These are phyloP conservation scores for Lophiotrema nucula DNA, from an alignment of 495 filamentous ascomycete species.

Conservation along the genomic window DNA sequence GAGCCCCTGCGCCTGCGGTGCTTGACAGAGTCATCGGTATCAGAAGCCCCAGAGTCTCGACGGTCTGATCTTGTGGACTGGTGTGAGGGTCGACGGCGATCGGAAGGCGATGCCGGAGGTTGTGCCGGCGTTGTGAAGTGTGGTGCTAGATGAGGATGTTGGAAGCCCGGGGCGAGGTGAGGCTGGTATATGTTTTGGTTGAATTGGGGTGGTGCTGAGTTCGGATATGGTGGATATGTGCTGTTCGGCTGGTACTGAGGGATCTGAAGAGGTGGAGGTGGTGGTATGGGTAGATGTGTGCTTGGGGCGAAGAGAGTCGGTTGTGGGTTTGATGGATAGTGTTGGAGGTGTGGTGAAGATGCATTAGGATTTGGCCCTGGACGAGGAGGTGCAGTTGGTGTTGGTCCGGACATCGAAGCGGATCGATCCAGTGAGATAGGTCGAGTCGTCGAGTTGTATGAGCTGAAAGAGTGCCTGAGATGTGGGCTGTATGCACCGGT, in stretches of 20 bases:
- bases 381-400: no score
- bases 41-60: neutral
- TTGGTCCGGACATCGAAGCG: neutral
- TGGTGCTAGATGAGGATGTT: no score
- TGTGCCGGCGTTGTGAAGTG: no score
- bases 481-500: no score
- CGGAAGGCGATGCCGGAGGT: neutral
- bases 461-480: no score
- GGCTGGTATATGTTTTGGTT: neutral
- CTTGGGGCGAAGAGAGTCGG: neutral
- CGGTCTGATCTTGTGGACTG: no score
- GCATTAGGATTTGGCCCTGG: neutral
- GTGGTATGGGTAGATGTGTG: neutral
- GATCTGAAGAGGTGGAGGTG: conserved; percentile 11
- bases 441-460: neutral
- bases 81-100: no score
- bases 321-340: neutral
- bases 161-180: no score
- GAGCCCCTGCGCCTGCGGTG: neutral
- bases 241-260: neutral
- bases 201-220: neutral
- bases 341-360: neutral
- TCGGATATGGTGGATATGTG: conserved; percentile 1
- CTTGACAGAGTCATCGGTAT: neutral
- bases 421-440: neutral